Base-by-base conservation (phyloP, 768 basidiomycete species). In the Agaricus sinodeliciosus region DNA sequence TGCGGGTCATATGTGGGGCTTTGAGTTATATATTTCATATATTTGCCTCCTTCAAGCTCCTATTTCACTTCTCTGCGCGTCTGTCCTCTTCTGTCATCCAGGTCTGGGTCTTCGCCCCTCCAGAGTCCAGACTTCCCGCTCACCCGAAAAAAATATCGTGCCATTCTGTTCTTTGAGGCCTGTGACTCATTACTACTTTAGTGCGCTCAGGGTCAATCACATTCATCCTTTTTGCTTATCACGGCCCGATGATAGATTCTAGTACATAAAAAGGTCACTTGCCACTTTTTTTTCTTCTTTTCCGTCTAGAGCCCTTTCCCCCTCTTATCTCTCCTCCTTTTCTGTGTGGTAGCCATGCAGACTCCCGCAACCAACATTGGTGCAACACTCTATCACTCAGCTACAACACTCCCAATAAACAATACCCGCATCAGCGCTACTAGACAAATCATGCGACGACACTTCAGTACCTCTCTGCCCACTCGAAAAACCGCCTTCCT, bases 301-400 rank as follows among this genome's bases (percentile, higher is more conserved):
- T 16, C 35, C 28, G n/a, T 22, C 49, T 51, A 36, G 31, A 31
- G 31, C 49, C 46, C 45, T 56, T 56, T 50, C 43, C 39, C 51
- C 54, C 55, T 37, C 28, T 22, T 48, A 56, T 41, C 56, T 53
- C 44, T 49, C 46, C 22, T 9, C 48, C 39, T 43, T 49, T 31
- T 18, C 11, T 11, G 48, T 22, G 8, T 28, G 9, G 7, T 46
- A 19, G 36, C 34, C 16, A 65, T 63, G 64, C 58, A 62, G 42
- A 56, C 43, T 35, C 62, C 54, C 34, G 52, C 46, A 48, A 31
- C 39, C 39, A 41, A 42, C 8, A n/a, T 61, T 48, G 59, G 60
- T 31, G 51, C 39, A 22, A 59, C 57, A 36, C 48, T 55, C 19
- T 55, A 58, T 45, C 55, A 46, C 11, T 47, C 39, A 34, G 56